Evolutionary conservation across 2,329 filamentous ascomycete species (phyloP), one percentile per base, ranked within the genome.

Genomic region (Diaporthe nobilis): DNA sequence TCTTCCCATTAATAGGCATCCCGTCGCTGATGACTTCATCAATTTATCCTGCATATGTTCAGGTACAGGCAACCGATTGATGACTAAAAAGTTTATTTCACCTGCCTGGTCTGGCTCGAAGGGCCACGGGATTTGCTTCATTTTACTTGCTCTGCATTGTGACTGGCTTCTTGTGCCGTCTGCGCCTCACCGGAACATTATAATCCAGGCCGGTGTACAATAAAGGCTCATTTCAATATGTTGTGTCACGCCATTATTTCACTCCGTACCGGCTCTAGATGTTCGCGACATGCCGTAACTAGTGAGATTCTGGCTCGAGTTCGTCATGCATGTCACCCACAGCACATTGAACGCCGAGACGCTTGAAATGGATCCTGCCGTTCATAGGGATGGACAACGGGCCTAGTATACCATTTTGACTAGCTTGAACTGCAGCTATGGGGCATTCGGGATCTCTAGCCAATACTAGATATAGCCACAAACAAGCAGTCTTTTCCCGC

Each of bases 351-450:
- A 37, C 20, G 44, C 63, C 63, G 28, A 68, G 63, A 15, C 28
- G 28, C 44, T 51, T 51, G 20, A 2, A 34, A 49, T 12, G 20
- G 25, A 22, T 37, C 44, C 63, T 68, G 28, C 44, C 31, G 12
- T 51, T 68, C 37, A 37, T 3, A 68, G 44, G 8, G 31, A 15
- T 25, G 42, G 12, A 17, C 15, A 22, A 37, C 44, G 63, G 44
- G 31, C 63, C 63, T 68, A n/a, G 0, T 6, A 8, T 39, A 39
- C 20, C 6, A 68, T 68, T 53, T 25, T 13, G 63, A 53, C 63
- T 68, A 68, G 63, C 63, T 68, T 39, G 3, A 65, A 39, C 39
- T 68, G 63, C 47, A 68, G 20, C 22, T 39, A 39, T 17, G 44
- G 28, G 47, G 10, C 4, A 25, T 25, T 25, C 44, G 47, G 44